Evolutionary conservation across 2,329 filamentous ascomycete genomes (phyloP).

Genomic region (Alternaria solani): DNA sequence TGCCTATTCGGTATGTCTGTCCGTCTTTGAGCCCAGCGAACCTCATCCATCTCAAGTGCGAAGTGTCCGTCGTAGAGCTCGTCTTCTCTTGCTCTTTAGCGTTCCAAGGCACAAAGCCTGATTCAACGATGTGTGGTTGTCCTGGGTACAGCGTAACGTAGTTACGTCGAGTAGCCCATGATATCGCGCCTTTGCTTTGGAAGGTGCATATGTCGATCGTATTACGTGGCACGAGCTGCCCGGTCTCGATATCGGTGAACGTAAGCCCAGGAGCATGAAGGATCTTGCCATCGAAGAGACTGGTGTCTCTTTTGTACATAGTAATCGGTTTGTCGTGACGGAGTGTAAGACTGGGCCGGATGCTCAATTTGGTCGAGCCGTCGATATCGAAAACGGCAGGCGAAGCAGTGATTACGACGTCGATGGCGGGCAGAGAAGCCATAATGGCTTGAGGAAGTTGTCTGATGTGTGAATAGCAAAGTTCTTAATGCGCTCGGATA

Average conservation of each 20-base stretch:
- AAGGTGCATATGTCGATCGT: background rate
- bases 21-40: background rate
- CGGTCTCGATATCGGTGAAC: slow-evolving; percentile 5
- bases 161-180: background rate
- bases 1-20: background rate
- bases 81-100: background rate
- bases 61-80: background rate
- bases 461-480: background rate
- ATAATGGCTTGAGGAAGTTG: background rate
- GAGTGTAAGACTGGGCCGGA: background rate
- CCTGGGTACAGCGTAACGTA: background rate
- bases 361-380: background rate
- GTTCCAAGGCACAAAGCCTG: background rate
- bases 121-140: background rate
- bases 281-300: slow-evolving; percentile 8
- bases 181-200: background rate
- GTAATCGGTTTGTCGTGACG: background rate
- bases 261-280: background rate
- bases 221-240: slow-evolving; percentile 1
- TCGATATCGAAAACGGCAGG: slow-evolving; percentile 7
- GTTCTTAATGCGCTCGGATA: background rate
- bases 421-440: background rate
- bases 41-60: background rate
- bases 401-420: slow-evolving; percentile 4
- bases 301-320: background rate